Percentiles rank a stretch among this genome's conserved stretches.
Evolutionary conservation across 2,329 filamentous ascomycete genomes (phyloP).

Genomic region (Leptographium wingfieldii): DNA sequence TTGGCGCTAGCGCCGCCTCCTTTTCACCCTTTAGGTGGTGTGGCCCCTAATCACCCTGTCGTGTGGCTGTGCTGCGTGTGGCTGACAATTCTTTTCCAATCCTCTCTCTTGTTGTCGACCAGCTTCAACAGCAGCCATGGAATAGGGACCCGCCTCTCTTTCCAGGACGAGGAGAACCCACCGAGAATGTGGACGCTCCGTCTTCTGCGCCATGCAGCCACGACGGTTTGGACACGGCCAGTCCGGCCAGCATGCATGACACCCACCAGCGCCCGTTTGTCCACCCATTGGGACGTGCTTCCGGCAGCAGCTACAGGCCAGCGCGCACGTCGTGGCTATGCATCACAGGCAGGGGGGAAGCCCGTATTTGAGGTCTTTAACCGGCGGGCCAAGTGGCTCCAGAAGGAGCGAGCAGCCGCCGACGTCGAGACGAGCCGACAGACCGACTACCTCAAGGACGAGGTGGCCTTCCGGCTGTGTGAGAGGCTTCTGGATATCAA

Average conservation of each 20-base stretch:
- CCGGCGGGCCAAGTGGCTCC: conserved; percentile 71
- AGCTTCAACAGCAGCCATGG: not conserved
- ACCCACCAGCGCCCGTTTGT: not conserved
- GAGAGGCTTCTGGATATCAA: conserved; percentile 91
- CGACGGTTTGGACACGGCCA: not conserved
- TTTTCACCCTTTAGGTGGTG: not conserved
- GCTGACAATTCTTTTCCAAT: not conserved
- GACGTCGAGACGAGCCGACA: conserved; percentile 60
- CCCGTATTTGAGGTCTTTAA: conserved; percentile 88
- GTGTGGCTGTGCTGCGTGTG: not conserved
- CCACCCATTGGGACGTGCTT: not conserved
- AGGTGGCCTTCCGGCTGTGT: conserved; percentile 72
- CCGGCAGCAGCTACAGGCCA: not conserved
- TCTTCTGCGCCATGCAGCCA: not conserved
- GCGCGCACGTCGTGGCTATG: conserved; percentile 45
- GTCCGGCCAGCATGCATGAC: not conserved
- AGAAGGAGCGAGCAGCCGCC: conserved; percentile 73
- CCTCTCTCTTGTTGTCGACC: not conserved
- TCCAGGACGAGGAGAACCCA: not conserved
- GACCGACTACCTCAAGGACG: conserved; percentile 87
- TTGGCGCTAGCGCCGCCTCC: not conserved
- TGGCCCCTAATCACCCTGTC: not conserved
- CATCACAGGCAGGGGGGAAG: conserved; percentile 62
- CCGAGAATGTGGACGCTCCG: not conserved
- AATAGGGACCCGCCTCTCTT: not conserved